Evolutionary conservation across 805 yeast species (phyloP), one percentile per base, ranked within the genome.

Genomic region (Schwanniomyces vanrijiae): DNA sequence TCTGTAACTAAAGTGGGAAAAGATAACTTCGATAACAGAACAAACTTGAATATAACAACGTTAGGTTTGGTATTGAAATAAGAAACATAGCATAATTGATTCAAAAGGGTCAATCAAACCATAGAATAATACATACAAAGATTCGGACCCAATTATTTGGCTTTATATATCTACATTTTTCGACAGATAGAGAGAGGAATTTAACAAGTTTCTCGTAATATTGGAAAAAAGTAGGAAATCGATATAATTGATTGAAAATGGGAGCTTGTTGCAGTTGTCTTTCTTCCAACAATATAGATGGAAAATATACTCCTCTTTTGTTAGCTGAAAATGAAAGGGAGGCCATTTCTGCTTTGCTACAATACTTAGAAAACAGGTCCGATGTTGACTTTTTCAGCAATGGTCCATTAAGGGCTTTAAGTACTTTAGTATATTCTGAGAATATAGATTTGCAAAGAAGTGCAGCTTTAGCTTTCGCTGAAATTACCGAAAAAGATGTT

Each of bases 401-500:
- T 54, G 92, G 96, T 3, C 96, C 96, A 0, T 74, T 94, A 43
- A 80, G 88, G 53, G 97, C 98, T 2, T 77, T 94, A 52, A 86
- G 92, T 49, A 92, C 97, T 0, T 77, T 94, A 56, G 99, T 94
- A 1, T 89, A 92, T 64, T 89, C 97, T 1, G 97, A 94, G 56
- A 94, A 94, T 62, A 81, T 92, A 52, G 97, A 94, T 66, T 77
- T 94, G 47, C 98, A 92, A 69, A 82, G 98, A 63, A 86, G 96
- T 64, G 99, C 99, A 3, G 98, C 99, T 5, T 77, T 94, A 53
- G 98, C 99, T 5, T 94, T 94, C 76, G 98, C 98, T 13, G 99
- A 94, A 66, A 92, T 94, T 47, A 94, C 99, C 33, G 99, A 94
- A 63, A 94, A 94, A 65, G 96, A 90, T 62, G 95, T 90, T 33